Base-by-base conservation (phyloP, 2,329 filamentous ascomycete genomes). In the Didymella lethalis region DNA sequence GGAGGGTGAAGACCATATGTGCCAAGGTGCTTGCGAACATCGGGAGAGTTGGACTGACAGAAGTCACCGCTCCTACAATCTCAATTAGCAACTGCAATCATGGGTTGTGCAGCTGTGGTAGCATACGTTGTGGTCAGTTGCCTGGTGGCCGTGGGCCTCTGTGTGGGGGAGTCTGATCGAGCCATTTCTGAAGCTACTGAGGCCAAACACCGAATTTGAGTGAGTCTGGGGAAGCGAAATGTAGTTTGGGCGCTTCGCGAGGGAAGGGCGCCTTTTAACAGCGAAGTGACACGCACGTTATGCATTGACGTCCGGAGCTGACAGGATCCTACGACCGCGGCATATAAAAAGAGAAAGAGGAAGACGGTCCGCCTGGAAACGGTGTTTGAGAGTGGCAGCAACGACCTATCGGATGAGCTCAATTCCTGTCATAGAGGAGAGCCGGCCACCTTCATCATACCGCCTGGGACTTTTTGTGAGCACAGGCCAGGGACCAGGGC, bases 1-100 rank as follows among this genome's bases (percentile, higher is more conserved):
- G 83, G 83, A 50, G 83, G 83, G 40, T 78, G 80, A 58, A 85
- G 77, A 52, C 83, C 83, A 67, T 84, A 83, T 36, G 83, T 84
- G 51, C 77, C 77, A 44, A 84, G 79, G 68, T 81, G 80, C 62
- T 79, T 81, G 68, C 83, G 79, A 51, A 82, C 78, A 66, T 83
- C 80, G 63, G 78, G 73, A 5, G 80, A 69, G 68, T 83, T 78
- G 20, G 82, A 77, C 47, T 81, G 81, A 74, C 83, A 81, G 67
- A 79, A 84, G 70, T 84, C 82, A 60, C 78, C 78, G 63, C 71
- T 75, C 44, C 77, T 80, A 62, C 7, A 41, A 31, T 28, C 29
- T 43, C 7, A 32, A 50, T 72, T 45, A 69, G 66, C 57, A 50
- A 61, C 45, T 61, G 58, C 20, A 20, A 10, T 28, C 40, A 32